Evolutionary conservation across 164 flowering plant genomes (phyloP).

Genomic region (Brasenia schreberi): DNA sequence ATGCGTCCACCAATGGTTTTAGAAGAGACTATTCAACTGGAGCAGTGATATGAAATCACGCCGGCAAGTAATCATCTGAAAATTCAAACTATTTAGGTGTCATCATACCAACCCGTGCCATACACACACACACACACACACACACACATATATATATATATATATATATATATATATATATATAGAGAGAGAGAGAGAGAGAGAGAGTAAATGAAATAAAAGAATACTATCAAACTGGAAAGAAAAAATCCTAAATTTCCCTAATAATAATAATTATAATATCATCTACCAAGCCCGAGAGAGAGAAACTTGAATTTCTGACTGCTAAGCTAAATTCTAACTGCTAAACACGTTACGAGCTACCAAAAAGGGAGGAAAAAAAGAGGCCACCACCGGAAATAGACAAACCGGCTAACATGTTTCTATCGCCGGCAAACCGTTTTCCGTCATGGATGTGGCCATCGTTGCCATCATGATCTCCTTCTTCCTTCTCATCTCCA

Average conservation of each 20-base stretch:
- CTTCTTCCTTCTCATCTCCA: slow-evolving; percentile 63
- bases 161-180: no score
- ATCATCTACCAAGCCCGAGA: neutral
- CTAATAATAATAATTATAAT: no score
- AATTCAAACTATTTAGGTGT: no score
- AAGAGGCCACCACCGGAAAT: neutral
- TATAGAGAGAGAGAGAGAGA: no score
- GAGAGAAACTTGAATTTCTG: neutral
- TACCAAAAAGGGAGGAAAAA: neutral
- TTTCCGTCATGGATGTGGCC: slow-evolving; percentile 2
- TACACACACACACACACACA: no score
- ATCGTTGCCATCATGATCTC: slow-evolving; percentile 12
- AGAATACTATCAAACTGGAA: neutral
- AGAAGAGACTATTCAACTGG: no score
- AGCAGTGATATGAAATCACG: no score
- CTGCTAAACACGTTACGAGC: neutral
- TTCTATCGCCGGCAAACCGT: slow-evolving; percentile 16
- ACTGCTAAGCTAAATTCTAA: neutral
- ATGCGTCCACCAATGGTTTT: no score
- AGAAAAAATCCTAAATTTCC: neutral
- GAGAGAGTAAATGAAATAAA: neutral
- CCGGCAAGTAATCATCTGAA: no score
- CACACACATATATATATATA: no score
- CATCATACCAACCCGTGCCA: no score
- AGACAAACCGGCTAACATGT: slow-evolving; percentile 15